phyloP scores from a whole-genome alignment of 2,329 filamentous ascomycete genomes.

The Trichoderma sp. region DNA sequence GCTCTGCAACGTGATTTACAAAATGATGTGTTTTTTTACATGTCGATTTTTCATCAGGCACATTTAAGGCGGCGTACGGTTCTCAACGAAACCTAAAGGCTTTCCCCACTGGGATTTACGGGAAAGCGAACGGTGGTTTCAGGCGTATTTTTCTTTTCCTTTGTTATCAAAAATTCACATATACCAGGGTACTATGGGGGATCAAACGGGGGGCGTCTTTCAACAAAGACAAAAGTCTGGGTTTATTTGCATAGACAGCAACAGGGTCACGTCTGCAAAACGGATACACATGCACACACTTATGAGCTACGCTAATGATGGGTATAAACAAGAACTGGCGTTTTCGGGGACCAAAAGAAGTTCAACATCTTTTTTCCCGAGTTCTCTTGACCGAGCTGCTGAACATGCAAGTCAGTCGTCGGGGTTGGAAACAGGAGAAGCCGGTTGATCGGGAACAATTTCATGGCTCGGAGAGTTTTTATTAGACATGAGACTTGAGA shows the following conservation, averaged over 20 bases:
- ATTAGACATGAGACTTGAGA: conserved; percentile 16
- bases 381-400: conserved; percentile 42
- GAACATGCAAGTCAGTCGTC: conserved; percentile 34
- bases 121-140: conserved; percentile 37
- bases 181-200: conserved; percentile 31
- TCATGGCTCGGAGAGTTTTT: conserved; percentile 10
- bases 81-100: conserved; percentile 46
- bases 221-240: conserved; percentile 44
- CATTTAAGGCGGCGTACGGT: conserved; percentile 43
- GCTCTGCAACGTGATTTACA: conserved; percentile 33
- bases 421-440: conserved; percentile 23
- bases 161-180: conserved; percentile 28
- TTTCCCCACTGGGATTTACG: conserved; percentile 33
- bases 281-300: conserved; percentile 41
- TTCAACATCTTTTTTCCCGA: conserved; percentile 49
- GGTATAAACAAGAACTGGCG: conserved; percentile 38
- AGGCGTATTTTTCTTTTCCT: conserved; percentile 32
- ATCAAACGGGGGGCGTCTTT: conserved; percentile 42
- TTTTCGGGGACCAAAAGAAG: conserved; percentile 45
- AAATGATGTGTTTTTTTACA: conserved; percentile 37
- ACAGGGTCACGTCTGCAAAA: conserved; percentile 32
- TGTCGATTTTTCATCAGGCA: conserved; percentile 38
- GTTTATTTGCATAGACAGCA: conserved; percentile 41
- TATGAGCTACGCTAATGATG: conserved; percentile 40
- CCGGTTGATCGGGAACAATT: neutral